Conservation (phyloP, 108 stramenopile species). For the Nannochloropsis salina region DNA sequence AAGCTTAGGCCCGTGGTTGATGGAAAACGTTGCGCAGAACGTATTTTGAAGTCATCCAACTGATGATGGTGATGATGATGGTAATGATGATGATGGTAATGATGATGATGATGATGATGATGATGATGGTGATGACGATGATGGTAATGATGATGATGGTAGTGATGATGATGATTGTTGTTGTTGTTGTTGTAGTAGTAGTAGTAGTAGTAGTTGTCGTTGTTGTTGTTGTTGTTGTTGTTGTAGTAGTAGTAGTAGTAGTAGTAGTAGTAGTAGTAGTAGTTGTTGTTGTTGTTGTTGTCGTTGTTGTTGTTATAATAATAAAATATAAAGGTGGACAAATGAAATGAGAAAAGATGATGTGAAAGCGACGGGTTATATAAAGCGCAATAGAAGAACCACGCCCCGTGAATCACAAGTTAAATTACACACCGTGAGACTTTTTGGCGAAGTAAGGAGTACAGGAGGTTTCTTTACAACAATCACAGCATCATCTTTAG, state of each 20-base stretch:
- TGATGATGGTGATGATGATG: background rate
- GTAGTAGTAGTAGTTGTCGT: background rate
- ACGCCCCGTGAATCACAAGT: background rate
- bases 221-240: background rate
- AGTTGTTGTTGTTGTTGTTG: background rate
- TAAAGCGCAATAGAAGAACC: background rate
- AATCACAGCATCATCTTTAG: background rate
- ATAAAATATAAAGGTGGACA: background rate
- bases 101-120: background rate
- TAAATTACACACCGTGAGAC: background rate
- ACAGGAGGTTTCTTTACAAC: background rate
- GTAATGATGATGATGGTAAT: background rate
- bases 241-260: background rate
- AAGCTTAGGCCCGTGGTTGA: slow-evolving; percentile 13
- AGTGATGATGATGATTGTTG: too few relatives aligned
- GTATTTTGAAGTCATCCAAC: slow-evolving; percentile 16
- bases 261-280: background rate
- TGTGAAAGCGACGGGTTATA: too few relatives aligned
- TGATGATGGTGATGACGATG: background rate
- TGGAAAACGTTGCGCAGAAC: slow-evolving; percentile 8
- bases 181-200: background rate
- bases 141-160: background rate
- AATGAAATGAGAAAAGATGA: background rate
- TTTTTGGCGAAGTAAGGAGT: background rate
- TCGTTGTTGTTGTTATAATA: background rate